Base-by-base conservation (phyloP, 345 rosid genomes). In the Draba incana region DNA sequence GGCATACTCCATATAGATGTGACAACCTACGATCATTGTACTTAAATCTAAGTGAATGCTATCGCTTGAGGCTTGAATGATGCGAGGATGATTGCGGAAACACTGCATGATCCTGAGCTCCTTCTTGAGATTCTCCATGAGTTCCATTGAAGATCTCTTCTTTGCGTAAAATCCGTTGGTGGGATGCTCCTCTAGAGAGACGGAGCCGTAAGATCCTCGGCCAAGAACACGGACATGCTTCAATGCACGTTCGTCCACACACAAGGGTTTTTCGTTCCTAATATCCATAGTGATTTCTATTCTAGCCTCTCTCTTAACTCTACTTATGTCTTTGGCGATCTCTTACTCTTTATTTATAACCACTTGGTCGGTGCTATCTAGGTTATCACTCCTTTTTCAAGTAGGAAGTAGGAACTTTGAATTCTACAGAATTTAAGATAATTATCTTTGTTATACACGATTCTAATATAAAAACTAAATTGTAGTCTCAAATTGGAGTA, bases 1-100 rank as follows among this genome's bases (percentile, higher is more conserved):
- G 2, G 62, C 62, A 20, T 66, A 66, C 51, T 66, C 70, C 51
- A 53, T 52, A 11, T 44, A 66, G 53, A 66, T 52, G 60, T 15
- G 6, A 16, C 70, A 65, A 3, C n/a, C 60, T 35, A 48, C 33
- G 56, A 57, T 31, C 10, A 41, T 5, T 23, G 14, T 44, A n/a
- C 41, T 33, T 33, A 33, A 33, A 5, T 33, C 42, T 1, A 41
- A 39, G 60, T 63, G 60, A 50, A 51, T 15, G 27, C 10, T 38
- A 37, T 23, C 14, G 30, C 14, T 33, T 31, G 6, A 5, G 10
- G 52, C 28, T 10, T 30, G 30, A 8, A 60, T 25, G n/a, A 64
- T 49, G 14, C 61, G 70, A 41, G 50, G 60, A 28, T 51, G 51
- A 13, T 65, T 15, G 1, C 41, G 60, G 28, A 53, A 51, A n/a